These are phyloP conservation scores for Hortiboletus flavorubellus DNA, from an alignment of 768 basidiomycete genomes.

Conservation along the genomic window DNA sequence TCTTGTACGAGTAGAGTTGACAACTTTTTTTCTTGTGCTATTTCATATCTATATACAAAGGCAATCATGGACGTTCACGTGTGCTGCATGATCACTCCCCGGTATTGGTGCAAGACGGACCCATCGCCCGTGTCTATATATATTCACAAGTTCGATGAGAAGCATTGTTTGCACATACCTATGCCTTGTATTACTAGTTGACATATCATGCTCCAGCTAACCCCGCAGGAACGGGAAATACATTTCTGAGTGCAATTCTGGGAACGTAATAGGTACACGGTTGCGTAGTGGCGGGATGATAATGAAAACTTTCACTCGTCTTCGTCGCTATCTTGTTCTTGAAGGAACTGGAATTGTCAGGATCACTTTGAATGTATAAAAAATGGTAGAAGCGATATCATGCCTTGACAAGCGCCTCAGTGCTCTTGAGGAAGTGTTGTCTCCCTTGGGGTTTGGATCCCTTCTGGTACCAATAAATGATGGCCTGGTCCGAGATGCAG, in stretches of 20 bases:
- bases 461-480: conserved; percentile 98
- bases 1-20: conserved; percentile 25
- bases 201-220: neutral
- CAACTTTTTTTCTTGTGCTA: conserved; percentile 18
- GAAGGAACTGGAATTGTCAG: conserved; percentile 75
- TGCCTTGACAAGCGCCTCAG: conserved; percentile 88
- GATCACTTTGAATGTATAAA: conserved; percentile 4
- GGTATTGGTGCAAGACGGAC: neutral
- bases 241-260: conserved; percentile 15
- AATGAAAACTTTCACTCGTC: conserved; percentile 35
- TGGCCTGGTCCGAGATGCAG: conserved; percentile 92
- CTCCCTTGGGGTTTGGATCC: conserved; percentile 94
- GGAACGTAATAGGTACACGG: conserved; percentile 17
- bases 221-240: neutral
- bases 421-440: conserved; percentile 90
- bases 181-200: neutral
- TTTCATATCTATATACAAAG: conserved; percentile 19
- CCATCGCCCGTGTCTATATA: neutral
- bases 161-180: conserved; percentile 4
- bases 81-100: conserved; percentile 16
- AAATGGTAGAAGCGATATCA: conserved; percentile 1
- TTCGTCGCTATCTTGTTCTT: conserved; percentile 77
- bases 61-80: conserved; percentile 12
- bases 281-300: conserved; percentile 1
- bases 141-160: neutral